Base-by-base conservation (phyloP, 257 asterid species). In the Solanum boliviense region DNA sequence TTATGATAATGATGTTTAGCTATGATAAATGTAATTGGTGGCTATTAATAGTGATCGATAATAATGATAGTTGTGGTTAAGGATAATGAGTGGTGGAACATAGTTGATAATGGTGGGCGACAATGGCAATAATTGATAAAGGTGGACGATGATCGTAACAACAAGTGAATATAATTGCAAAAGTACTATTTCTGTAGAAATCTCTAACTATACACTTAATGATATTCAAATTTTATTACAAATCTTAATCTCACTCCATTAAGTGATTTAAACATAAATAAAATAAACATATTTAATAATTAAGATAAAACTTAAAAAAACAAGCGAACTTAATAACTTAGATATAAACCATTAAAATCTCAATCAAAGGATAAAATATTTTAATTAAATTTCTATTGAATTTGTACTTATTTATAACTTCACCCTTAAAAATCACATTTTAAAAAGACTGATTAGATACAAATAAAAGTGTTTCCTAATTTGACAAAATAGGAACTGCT, bases 131-230 rank as follows among this genome's bases (percentile, higher is more conserved):
- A 23, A n/a, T 62, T 62, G 29, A 62, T 62, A 62, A 23, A 9
- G 3, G 3, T 60, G 6, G 0, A 62, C 15, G 3, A 23, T 4
- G 0, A 2, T 48, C 0, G 1, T 60, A 60, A 62, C 3, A 10
- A n/a, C 15, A 10, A 62, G 0, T 62, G 31, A 10, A 62, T 62
- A 25, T 23, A 23, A 60, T 23, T 23, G 1, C 5, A 27, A 60
- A 60, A 48, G 21, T 48, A 48, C 44, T 39, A 39, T 39, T 9
- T 39, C 13, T 9, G 6, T 60, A 9, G 29, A 60, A 58, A 58
- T 21, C 5, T 58, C 68, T 58, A 58, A 21, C n/a, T 4, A 58
- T 23, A 58, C 68, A 58, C 68, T 7, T 58, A 21, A 21, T 52
- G 62, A 52, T 52, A 16, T 52, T 16, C 20, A 52, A 16, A 18